Conservation (phyloP, 495 filamentous ascomycete species). For the Bacidia rubella region DNA sequence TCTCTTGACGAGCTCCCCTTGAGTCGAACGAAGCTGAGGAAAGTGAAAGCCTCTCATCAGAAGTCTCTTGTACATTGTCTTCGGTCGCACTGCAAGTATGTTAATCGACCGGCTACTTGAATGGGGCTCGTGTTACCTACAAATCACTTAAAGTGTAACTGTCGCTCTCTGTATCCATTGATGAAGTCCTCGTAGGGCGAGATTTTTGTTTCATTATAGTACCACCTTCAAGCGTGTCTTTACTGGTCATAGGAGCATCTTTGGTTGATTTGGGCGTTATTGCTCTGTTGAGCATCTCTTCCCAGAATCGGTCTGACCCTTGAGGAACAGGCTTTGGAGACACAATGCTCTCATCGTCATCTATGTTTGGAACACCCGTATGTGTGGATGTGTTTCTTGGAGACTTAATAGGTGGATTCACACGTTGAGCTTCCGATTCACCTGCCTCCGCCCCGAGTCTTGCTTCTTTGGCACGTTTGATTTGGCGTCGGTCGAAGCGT, state of each 20-base stretch:
- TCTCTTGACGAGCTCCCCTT: not conserved
- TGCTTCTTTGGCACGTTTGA: not conserved
- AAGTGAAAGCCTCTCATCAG: not conserved
- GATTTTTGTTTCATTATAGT: too few species aligned
- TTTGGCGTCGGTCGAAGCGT: slow-evolving; percentile 11
- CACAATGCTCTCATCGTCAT: slow-evolving; percentile 1
- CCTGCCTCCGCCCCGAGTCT: not conserved
- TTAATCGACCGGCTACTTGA: too few species aligned
- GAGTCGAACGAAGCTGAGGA: not conserved
- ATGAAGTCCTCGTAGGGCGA: too few species aligned
- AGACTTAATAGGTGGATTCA: not conserved
- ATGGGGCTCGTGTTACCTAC: too few species aligned
- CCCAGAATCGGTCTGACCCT: slow-evolving; percentile 14
- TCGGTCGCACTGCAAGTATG: too few species aligned
- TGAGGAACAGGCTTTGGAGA: slow-evolving; percentile 14
- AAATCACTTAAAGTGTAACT: too few species aligned
- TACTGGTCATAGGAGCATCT: not conserved
- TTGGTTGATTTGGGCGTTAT: slow-evolving; percentile 6
- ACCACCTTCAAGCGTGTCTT: too few species aligned
- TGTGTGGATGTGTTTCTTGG: not conserved
- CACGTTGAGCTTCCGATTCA: not conserved
- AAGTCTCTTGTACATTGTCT: too few species aligned
- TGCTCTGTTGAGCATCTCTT: slow-evolving; percentile 11
- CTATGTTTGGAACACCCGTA: not conserved
- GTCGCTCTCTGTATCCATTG: too few species aligned